A percentile compares a stretch with the other conserved stretches of the same genome.
phyloP scores from a whole-genome alignment of 345 rosid species.

The Iberis pinnata region DNA sequence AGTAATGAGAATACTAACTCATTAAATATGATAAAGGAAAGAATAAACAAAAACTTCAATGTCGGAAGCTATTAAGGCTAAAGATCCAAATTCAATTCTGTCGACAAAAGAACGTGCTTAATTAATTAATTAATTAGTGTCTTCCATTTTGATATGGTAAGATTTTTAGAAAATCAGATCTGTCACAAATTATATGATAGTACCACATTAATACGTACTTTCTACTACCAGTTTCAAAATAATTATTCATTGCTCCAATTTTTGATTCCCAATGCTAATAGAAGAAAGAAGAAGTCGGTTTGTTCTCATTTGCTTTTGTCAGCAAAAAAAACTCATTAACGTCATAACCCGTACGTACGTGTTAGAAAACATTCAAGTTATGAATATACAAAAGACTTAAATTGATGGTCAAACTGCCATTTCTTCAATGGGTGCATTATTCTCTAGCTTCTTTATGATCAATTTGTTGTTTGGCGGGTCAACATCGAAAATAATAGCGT shows the following conservation, averaged over 20 bases:
- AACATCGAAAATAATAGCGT: too few species aligned
- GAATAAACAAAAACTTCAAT: background rate
- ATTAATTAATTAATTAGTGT: too few species aligned
- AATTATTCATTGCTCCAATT: background rate
- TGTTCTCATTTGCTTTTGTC: constrained; percentile 1
- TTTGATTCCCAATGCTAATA: background rate
- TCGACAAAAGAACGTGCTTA: constrained; percentile 24
- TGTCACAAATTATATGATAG: too few species aligned
- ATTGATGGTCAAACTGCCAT: too few species aligned
- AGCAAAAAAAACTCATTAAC: background rate
- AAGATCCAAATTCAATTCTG: constrained; percentile 16
- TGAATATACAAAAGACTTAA: constrained; percentile 9
- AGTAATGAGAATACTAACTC: background rate
- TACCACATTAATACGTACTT: too few species aligned
- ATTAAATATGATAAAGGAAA: constrained; percentile 1
- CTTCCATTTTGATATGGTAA: too few species aligned
- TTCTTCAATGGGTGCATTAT: too few species aligned
- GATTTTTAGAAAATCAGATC: constrained; percentile 1
- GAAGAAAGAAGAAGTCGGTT: background rate
- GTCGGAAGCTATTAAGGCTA: constrained; percentile 10
- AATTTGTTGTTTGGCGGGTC: too few species aligned
- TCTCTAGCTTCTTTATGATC: too few species aligned
- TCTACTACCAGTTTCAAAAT: too few species aligned
- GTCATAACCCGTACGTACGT: too few species aligned
- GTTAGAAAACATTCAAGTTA: constrained; percentile 3